Base-by-base conservation (phyloP, 75 land plant genomes). In the Adiantum capillusveneris region DNA sequence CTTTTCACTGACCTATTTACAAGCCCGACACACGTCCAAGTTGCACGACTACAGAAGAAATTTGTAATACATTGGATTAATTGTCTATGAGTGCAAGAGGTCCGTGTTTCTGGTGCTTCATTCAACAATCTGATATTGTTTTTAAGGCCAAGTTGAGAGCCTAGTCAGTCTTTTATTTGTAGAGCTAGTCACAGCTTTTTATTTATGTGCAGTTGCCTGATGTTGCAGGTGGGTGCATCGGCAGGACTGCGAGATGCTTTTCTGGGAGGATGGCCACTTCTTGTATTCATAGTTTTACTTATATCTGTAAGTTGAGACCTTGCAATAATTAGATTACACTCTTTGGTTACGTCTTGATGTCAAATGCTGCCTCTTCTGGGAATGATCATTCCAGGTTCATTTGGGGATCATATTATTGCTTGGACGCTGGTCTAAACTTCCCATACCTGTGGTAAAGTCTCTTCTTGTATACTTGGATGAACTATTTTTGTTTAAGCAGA, bases 161-260 rank as follows among this genome's bases (percentile, higher is more conserved):
- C n/a, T n/a, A n/a, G n/a, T n/a, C n/a, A n/a, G n/a, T n/a, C n/a
- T n/a, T n/a, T n/a, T n/a, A n/a, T n/a, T n/a, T n/a, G n/a, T n/a
- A n/a, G n/a, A n/a, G n/a, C n/a, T n/a, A n/a, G n/a, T n/a, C n/a
- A n/a, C n/a, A n/a, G n/a, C n/a, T n/a, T n/a, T n/a, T n/a, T n/a
- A n/a, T n/a, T n/a, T n/a, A n/a, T 11, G 26, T 28, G 29, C 31
- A 6, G 37, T 34, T 5, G 37, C 37, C 9, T 34, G 3, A 11
- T 30, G 51, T 21, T 69, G 74, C 62, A 75, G 77, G 75, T 76
- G n/a, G 79, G 79, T 42, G 79, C 79, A 59, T 76, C 79, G 18
- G 56, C 72, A 1, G 28, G 59, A 34, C 31, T 76, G 24, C 44
- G 56, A 43, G 69, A 65, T 31, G 75, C 79, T 14, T 27, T 71